Percentiles rank a stretch among this genome's conserved stretches.
Evolutionary conservation across 1,139 yeast species (phyloP).

Genomic region (Martiniozyma asiatica): DNA sequence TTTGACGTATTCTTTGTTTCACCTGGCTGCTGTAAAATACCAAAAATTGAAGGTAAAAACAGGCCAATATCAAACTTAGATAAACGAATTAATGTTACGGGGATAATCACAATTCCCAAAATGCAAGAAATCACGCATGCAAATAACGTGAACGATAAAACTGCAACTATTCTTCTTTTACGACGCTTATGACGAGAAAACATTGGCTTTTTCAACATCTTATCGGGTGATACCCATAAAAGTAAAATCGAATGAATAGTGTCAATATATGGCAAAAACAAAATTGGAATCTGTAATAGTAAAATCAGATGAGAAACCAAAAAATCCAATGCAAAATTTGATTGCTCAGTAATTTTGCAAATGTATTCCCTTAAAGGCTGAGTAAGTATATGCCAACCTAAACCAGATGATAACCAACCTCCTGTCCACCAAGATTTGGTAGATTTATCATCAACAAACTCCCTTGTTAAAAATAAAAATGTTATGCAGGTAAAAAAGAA

Average conservation of each 20-base stretch:
- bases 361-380: slow-evolving; percentile 45
- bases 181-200: slow-evolving; percentile 19
- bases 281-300: slow-evolving; percentile 38
- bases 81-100: slow-evolving; percentile 25
- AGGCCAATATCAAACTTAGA: slow-evolving; percentile 28
- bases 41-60: slow-evolving; percentile 27
- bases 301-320: slow-evolving; percentile 40
- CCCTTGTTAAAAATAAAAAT: slow-evolving; percentile 34
- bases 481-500: slow-evolving; percentile 31
- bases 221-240: slow-evolving; percentile 47
- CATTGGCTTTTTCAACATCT: slow-evolving; percentile 34
- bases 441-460: slow-evolving; percentile 35
- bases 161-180: slow-evolving; percentile 20
- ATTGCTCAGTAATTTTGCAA: slow-evolving; percentile 43
- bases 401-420: slow-evolving; percentile 42
- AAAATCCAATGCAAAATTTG: slow-evolving; percentile 42
- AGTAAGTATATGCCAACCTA: slow-evolving; percentile 37
- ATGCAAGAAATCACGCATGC: slow-evolving; percentile 23
- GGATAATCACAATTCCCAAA: slow-evolving; percentile 27
- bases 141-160: slow-evolving; percentile 27
- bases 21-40: slow-evolving; percentile 32
- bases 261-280: slow-evolving; percentile 44
- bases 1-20: slow-evolving; percentile 21
- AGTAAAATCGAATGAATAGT: slow-evolving; percentile 47
- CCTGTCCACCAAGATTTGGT: slow-evolving; percentile 65